These are phyloP conservation scores for Cucumis hystrix DNA, from an alignment of 306 rosid genomes.

Conservation along the genomic window DNA sequence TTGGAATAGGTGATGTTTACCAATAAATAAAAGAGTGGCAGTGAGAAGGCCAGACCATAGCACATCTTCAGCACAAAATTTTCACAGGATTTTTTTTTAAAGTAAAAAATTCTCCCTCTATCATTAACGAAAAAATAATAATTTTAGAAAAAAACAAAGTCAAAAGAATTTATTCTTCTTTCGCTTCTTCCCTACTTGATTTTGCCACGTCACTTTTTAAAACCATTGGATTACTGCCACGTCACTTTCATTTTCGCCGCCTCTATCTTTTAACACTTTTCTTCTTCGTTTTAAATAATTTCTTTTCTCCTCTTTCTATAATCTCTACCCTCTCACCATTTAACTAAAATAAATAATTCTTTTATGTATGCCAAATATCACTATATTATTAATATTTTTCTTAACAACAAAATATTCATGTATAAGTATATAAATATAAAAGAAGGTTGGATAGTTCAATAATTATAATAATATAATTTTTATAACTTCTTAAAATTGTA, in stretches of 20 bases:
- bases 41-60: not conserved
- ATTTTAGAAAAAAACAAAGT: not conserved
- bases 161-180: conserved; percentile 3
- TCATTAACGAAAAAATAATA: not conserved
- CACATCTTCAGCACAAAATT: not conserved
- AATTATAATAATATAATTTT: too few species aligned
- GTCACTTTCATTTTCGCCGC: not conserved
- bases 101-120: not conserved
- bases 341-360: too few species aligned
- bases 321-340: too few species aligned
- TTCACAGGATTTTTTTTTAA: not conserved
- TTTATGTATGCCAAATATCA: too few species aligned
- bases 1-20: not conserved
- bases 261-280: not conserved
- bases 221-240: not conserved
- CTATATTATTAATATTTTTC: too few species aligned
- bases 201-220: not conserved
- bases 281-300: too few species aligned
- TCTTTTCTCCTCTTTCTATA: too few species aligned
- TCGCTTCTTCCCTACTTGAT: not conserved
- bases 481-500: too few species aligned
- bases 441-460: too few species aligned
- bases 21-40: conserved; percentile 16
- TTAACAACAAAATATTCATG: too few species aligned
- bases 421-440: too few species aligned